Evolutionary conservation across 257 asterid genomes (phyloP).

Genomic region (Apocynum venetum): DNA sequence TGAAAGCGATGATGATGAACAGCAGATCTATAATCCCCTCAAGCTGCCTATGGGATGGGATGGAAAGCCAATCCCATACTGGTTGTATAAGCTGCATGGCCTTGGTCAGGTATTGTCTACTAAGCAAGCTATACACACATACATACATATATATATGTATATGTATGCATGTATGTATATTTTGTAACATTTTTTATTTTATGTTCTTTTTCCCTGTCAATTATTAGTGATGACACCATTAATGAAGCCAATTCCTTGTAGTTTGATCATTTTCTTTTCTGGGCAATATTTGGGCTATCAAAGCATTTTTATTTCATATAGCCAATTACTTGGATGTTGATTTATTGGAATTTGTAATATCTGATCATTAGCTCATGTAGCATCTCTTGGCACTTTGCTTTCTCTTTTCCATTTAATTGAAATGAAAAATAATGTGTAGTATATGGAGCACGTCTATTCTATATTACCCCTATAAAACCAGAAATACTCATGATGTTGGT

Average conservation of each 20-base stretch:
- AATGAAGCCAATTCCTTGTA: neutral
- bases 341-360: neutral
- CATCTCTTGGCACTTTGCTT: neutral
- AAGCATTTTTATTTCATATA: neutral
- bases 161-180: no score
- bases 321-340: neutral
- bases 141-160: no score
- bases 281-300: neutral
- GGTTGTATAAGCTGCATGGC: slow-evolving; percentile 98
- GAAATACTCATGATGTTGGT: neutral
- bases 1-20: slow-evolving; percentile 97
- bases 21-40: slow-evolving; percentile 96
- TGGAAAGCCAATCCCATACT: slow-evolving; percentile 98
- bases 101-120: slow-evolving; percentile 80
- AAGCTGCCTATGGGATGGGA: slow-evolving; percentile 99
- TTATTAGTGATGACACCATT: neutral
- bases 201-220: neutral
- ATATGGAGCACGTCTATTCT: no score
- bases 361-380: neutral
- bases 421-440: no score
- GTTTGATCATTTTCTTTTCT: neutral
- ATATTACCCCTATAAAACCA: no score
- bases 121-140: neutral
- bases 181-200: neutral
- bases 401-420: neutral